These are phyloP conservation scores for Psilocybe subaeruginosa DNA, from an alignment of 768 basidiomycete species.

Conservation along the genomic window DNA sequence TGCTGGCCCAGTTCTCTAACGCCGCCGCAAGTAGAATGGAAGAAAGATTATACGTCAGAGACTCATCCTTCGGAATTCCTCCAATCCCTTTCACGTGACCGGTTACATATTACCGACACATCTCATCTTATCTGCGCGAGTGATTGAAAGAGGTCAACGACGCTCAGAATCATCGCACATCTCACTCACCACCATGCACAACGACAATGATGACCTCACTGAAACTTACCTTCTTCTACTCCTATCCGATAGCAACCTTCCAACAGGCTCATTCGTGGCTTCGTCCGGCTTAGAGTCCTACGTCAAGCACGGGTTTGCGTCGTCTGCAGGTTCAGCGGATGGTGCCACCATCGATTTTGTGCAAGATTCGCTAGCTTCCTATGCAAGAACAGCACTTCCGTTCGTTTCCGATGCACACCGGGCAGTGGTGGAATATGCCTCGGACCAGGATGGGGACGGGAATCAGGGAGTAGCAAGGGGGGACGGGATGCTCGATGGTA, in stretches of 20 bases:
- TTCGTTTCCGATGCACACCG: slow-evolving; percentile 79
- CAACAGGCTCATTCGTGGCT: slow-evolving; percentile 96
- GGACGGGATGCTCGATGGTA: slow-evolving; percentile 21
- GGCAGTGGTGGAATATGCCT: slow-evolving; percentile 32
- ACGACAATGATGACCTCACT: slow-evolving; percentile 39
- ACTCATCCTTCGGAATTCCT: slow-evolving; percentile 16
- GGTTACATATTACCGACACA: background rate
- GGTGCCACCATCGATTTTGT: slow-evolving; percentile 60
- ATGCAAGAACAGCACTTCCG: slow-evolving; percentile 74
- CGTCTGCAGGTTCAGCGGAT: slow-evolving; percentile 43
- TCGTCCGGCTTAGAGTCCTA: slow-evolving; percentile 93
- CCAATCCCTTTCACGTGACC: slow-evolving; percentile 13
- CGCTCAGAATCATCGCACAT: background rate
- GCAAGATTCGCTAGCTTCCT: slow-evolving; percentile 73
- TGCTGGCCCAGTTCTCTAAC: slow-evolving; percentile 17
- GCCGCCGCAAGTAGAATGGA: slow-evolving; percentile 25
- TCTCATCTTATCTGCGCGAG: slow-evolving; percentile 19
- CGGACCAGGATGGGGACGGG: slow-evolving; percentile 1
- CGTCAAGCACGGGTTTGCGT: slow-evolving; percentile 78
- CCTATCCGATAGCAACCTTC: slow-evolving; percentile 90
- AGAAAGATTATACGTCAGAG: slow-evolving; percentile 12
- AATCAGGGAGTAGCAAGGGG: background rate
- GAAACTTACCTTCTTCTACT: slow-evolving; percentile 69
- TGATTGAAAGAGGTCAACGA: background rate
- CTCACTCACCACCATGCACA: slow-evolving; percentile 8